These are phyloP conservation scores for Neurospora africana DNA, from an alignment of 495 filamentous ascomycete genomes.

Conservation along the genomic window DNA sequence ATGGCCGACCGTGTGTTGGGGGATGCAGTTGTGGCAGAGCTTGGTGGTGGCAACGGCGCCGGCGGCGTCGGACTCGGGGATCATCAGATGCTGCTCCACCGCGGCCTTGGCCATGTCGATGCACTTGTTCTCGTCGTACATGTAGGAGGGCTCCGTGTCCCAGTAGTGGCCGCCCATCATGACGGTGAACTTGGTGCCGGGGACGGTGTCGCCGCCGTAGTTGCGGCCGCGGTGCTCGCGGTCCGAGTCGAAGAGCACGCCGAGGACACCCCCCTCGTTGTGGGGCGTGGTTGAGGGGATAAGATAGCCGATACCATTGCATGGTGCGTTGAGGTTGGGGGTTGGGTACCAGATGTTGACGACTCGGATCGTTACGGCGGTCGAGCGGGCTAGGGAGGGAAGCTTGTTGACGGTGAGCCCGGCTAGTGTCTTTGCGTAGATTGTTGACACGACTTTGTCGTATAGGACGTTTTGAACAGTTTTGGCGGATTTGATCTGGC, in stretches of 20 bases:
- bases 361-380: constrained; percentile 73
- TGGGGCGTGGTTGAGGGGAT: constrained; percentile 59
- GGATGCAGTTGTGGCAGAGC: constrained; percentile 71
- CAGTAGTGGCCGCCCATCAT: constrained; percentile 95
- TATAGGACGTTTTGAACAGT: constrained; percentile 23
- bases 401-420: constrained; percentile 32
- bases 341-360: constrained; percentile 78
- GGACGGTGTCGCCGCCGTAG: constrained; percentile 39
- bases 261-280: constrained; percentile 65
- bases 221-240: constrained; percentile 27
- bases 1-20: constrained; percentile 80
- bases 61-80: constrained; percentile 36
- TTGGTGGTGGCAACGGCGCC: constrained; percentile 46
- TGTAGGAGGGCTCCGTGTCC: constrained; percentile 44
- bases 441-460: constrained; percentile 61
- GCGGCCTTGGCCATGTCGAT: constrained; percentile 55
- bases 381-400: constrained; percentile 41
- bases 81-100: constrained; percentile 62
- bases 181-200: constrained; percentile 81
- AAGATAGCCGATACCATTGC: constrained; percentile 79
- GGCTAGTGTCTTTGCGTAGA: constrained; percentile 43
- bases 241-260: constrained; percentile 84
- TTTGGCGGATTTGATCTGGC: constrained; percentile 21
- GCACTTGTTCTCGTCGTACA: constrained; percentile 52
- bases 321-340: constrained; percentile 48